These are phyloP conservation scores for Lathyrus aphaca DNA, from an alignment of 306 rosid genomes.

Conservation along the genomic window DNA sequence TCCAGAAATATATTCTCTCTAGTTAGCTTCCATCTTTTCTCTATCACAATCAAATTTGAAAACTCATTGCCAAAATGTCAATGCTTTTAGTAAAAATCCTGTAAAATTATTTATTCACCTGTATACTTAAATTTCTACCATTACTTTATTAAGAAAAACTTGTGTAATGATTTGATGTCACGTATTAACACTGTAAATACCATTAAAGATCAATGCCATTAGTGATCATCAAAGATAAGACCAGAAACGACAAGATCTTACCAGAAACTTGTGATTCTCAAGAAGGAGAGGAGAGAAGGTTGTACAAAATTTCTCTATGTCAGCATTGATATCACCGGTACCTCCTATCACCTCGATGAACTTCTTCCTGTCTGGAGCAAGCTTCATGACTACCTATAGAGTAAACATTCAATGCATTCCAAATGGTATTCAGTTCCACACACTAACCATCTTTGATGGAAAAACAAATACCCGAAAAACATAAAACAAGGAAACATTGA, in stretches of 20 bases:
- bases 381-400: conserved; percentile 89
- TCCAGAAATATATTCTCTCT: too few relatives aligned
- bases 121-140: background rate
- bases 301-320: conserved; percentile 74
- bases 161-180: conserved; percentile 24
- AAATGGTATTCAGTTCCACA: conserved; percentile 10
- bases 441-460: conserved; percentile 5
- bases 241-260: conserved; percentile 42
- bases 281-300: conserved; percentile 70
- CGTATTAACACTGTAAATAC: conserved; percentile 1
- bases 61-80: background rate
- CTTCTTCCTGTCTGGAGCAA: conserved; percentile 96
- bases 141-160: background rate
- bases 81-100: background rate
- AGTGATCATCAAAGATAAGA: conserved; percentile 8
- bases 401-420: conserved; percentile 2
- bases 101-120: background rate
- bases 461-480: background rate
- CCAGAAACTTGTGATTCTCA: conserved; percentile 97
- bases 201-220: background rate
- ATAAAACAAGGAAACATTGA: too few relatives aligned
- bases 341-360: conserved; percentile 91
- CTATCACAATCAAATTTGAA: too few relatives aligned
- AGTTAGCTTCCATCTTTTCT: too few relatives aligned
- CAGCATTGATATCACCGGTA: conserved; percentile 64